Conservation (phyloP, 1,139 yeast genomes). For the Protomyces inouyei region DNA sequence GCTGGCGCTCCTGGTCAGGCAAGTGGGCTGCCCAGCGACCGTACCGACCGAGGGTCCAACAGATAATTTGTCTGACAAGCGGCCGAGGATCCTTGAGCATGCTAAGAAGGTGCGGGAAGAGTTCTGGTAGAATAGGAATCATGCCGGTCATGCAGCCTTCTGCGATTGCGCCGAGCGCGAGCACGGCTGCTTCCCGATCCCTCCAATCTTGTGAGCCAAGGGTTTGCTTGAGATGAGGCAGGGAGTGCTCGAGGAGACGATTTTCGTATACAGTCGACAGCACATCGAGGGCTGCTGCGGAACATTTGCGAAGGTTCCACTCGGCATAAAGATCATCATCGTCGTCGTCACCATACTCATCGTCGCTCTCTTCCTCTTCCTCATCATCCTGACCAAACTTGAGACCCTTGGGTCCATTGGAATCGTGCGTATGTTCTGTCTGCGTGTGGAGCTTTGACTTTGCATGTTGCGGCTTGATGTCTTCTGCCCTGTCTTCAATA, state of each 20-base stretch:
- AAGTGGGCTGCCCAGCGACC: conserved; percentile 61
- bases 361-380: conserved; percentile 50
- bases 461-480: conserved; percentile 71
- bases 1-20: conserved; percentile 53
- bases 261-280: conserved; percentile 65
- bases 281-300: conserved; percentile 87
- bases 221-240: conserved; percentile 71
- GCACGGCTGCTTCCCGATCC: conserved; percentile 82
- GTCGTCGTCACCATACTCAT: conserved; percentile 62
- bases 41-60: conserved; percentile 91
- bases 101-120: conserved; percentile 80
- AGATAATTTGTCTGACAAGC: conserved; percentile 83
- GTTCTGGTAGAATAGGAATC: conserved; percentile 65
- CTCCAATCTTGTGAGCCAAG: conserved; percentile 75
- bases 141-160: conserved; percentile 73
- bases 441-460: conserved; percentile 59
- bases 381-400: conserved; percentile 36
- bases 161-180: conserved; percentile 93
- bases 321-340: conserved; percentile 59
- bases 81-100: conserved; percentile 71
- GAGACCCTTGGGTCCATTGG: conserved; percentile 28
- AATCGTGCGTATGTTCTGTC: conserved; percentile 31
- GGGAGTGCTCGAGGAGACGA: conserved; percentile 58
- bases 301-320: conserved; percentile 89
- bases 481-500: conserved; percentile 81